Percentiles rank a stretch among this genome's conserved stretches.
These are phyloP conservation scores for Mycena sp. DNA, from an alignment of 1,284 basidiomycete genomes.

Conservation along the genomic window DNA sequence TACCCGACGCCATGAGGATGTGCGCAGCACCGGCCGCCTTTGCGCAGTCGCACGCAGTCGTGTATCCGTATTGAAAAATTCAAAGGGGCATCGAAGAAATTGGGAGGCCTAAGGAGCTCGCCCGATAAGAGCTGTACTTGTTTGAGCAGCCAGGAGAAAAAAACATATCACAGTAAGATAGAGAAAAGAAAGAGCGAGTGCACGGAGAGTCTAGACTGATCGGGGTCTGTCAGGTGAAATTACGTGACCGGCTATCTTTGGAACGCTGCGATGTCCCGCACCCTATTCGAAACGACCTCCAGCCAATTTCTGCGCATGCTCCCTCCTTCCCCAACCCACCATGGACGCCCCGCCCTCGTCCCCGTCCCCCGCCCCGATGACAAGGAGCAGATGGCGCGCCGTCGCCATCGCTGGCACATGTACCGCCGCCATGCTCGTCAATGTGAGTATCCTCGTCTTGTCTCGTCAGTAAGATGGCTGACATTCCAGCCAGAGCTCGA, in stretches of 20 bases:
- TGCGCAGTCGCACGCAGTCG: too few species aligned
- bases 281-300: neutral
- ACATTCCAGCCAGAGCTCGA: slow-evolving; percentile 43
- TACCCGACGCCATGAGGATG: too few species aligned
- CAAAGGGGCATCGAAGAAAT: too few species aligned
- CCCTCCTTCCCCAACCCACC: neutral
- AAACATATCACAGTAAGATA: neutral
- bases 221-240: slow-evolving; percentile 5
- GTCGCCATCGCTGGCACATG: slow-evolving; percentile 31
- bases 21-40: too few species aligned
- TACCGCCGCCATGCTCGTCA: slow-evolving; percentile 38
- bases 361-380: slow-evolving; percentile 11
- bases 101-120: too few species aligned
- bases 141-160: too few species aligned
- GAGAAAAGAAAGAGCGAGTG: neutral
- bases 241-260: slow-evolving; percentile 21
- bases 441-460: slow-evolving; percentile 27
- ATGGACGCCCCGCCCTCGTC: slow-evolving; percentile 12
- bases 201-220: slow-evolving; percentile 7
- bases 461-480: neutral
- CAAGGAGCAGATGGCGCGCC: slow-evolving; percentile 20
- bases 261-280: slow-evolving; percentile 26
- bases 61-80: too few species aligned
- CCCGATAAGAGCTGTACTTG: too few species aligned
- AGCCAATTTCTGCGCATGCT: neutral